Percentiles rank a stretch among this genome's conserved stretches.
These are phyloP conservation scores for Carex sylvatica DNA, from an alignment of 202 grass and related monocot species.

Conservation along the genomic window DNA sequence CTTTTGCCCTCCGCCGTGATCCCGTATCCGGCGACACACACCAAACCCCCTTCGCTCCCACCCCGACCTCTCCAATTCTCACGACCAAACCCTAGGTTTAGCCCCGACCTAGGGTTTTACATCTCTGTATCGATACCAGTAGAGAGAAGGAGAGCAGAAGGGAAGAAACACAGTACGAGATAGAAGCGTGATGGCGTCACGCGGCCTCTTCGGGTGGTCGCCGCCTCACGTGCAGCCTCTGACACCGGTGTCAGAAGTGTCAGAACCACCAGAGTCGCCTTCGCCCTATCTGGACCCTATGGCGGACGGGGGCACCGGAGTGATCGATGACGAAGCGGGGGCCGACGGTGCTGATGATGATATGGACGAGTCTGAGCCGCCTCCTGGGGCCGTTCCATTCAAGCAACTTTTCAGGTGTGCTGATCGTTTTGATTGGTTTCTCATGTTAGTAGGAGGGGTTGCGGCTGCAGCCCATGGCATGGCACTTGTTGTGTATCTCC, in stretches of 20 bases:
- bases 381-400: constrained; percentile 84
- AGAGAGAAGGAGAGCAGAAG: background rate
- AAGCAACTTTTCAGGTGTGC: constrained; percentile 85
- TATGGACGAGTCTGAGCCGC: constrained; percentile 72
- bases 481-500: constrained; percentile 95
- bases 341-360: constrained; percentile 38
- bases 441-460: constrained; percentile 62
- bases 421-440: constrained; percentile 78
- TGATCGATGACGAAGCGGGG: constrained; percentile 38
- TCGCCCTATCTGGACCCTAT: constrained; percentile 72
- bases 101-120: constrained; percentile 13
- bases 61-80: constrained; percentile 37
- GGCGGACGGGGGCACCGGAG: constrained; percentile 39
- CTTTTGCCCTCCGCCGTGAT: constrained; percentile 15
- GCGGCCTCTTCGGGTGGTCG: constrained; percentile 95
- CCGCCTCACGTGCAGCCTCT: constrained; percentile 96
- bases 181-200: constrained; percentile 58
- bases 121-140: background rate
- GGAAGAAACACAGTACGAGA: background rate
- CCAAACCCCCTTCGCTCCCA: background rate
- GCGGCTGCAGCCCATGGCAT: constrained; percentile 83
- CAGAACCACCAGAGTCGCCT: constrained; percentile 94
- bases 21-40: background rate
- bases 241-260: constrained; percentile 92
- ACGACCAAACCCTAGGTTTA: constrained; percentile 23